Base-by-base conservation (phyloP, 163 green algal species). In the Chlamydomonas reinhardtii region DNA sequence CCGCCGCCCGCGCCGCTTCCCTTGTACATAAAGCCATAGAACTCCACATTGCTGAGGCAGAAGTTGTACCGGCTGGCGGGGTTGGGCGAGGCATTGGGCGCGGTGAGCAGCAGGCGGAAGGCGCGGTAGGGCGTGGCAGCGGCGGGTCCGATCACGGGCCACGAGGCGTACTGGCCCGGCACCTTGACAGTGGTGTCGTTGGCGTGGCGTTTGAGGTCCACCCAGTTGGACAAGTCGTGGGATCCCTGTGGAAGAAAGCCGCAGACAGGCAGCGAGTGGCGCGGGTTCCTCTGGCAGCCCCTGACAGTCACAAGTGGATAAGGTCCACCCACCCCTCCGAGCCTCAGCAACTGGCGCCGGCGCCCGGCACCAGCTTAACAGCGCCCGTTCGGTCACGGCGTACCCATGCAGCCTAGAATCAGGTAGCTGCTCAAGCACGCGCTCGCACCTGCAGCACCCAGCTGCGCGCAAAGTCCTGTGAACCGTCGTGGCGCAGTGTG, bases 401-500 rank as follows among this genome's bases (percentile, higher is more conserved):
- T n/a, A n/a, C n/a, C n/a, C n/a, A n/a, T n/a, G n/a, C n/a, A n/a
- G n/a, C n/a, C n/a, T n/a, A n/a, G n/a, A n/a, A n/a, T n/a, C n/a
- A n/a, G n/a, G n/a, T 8, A 48, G 8, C 39, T 48, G 39, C 5
- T 48, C 39, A 48, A 5, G 39, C 39, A 48, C 39, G 39, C 39
- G 39, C 39, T 5, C 39, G 39, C 54, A 94, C 95, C 92, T 98
- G 94, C 92, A 98, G 90, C 48, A 87, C 83, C 96, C 96, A 98
- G 88, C 79, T 92, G 32, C 96, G 91, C 34, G 92, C 88, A 76
- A 94, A 98, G 81, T 97, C 95, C 25, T 75, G 61, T 8, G 93
- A 97, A 52, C 89, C 94, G 86, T 98, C 96, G 56, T 97, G 93
- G 0, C 96, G 91, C 69, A 98, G 86, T 6, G 93, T 96, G 94